A percentile compares a stretch with the other conserved stretches of the same genome.
Evolutionary conservation across 2,329 filamentous ascomycete species (phyloP).

Genomic region (Penicillium sp.): DNA sequence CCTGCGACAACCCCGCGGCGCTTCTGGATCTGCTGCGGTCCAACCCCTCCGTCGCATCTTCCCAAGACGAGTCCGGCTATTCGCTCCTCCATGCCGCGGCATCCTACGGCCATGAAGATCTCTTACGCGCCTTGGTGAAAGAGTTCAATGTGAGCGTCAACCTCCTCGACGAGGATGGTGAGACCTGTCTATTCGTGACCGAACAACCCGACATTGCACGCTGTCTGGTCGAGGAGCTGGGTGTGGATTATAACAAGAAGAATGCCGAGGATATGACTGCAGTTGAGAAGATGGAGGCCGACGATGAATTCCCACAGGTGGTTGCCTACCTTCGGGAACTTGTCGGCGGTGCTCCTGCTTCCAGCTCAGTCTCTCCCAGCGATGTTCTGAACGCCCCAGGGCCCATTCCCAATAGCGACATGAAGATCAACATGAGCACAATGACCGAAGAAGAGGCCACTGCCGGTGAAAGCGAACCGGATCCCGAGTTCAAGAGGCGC

Average conservation of each 20-base stretch:
- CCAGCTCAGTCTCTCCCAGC: constrained; percentile 26
- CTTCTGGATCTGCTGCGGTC: constrained; percentile 74
- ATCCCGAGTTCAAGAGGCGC: constrained; percentile 78
- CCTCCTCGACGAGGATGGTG: constrained; percentile 83
- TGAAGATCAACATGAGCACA: constrained; percentile 75
- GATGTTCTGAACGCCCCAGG: constrained; percentile 53
- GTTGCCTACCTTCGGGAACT: constrained; percentile 66
- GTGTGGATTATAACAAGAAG: constrained; percentile 63
- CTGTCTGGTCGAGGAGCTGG: constrained; percentile 79
- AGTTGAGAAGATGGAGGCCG: constrained; percentile 73
- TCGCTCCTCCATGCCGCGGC: constrained; percentile 89
- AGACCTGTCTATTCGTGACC: constrained; percentile 92
- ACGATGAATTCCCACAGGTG: constrained; percentile 76
- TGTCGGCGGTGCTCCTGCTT: constrained; percentile 29
- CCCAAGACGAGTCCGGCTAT: constrained; percentile 90
- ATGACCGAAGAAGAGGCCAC: constrained; percentile 61
- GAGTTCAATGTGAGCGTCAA: constrained; percentile 80
- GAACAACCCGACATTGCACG: constrained; percentile 79
- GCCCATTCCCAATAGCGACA: constrained; percentile 67
- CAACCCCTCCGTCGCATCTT: constrained; percentile 72
- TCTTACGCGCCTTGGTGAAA: constrained; percentile 72
- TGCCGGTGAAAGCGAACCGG: constrained; percentile 64
- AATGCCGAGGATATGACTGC: constrained; percentile 80
- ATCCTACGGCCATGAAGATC: constrained; percentile 83
- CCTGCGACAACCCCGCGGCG: constrained; percentile 75